These are phyloP conservation scores for Martiniozyma abietophila DNA, from an alignment of 805 yeast species.

Conservation along the genomic window DNA sequence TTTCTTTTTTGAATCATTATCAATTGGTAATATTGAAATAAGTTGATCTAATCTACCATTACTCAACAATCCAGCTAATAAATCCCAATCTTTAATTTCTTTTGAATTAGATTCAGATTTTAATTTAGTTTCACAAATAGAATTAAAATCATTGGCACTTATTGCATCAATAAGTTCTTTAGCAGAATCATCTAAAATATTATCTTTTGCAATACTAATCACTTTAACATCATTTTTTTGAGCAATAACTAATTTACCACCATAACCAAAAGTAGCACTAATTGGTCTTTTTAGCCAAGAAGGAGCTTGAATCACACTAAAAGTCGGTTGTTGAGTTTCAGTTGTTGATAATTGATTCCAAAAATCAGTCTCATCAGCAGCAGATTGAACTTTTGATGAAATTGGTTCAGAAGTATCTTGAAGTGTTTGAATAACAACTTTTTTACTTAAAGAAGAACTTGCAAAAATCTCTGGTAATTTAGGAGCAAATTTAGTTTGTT, in stretches of 20 bases:
- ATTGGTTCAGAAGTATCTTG: conserved; percentile 73
- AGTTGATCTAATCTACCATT: conserved; percentile 45
- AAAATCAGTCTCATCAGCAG: conserved; percentile 65
- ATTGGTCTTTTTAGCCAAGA: conserved; percentile 72
- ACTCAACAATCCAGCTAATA: conserved; percentile 42
- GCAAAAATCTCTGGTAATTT: conserved; percentile 83
- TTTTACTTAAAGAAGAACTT: conserved; percentile 80
- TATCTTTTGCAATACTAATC: conserved; percentile 31
- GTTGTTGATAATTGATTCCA: conserved; percentile 71
- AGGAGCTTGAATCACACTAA: conserved; percentile 74
- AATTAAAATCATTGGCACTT: conserved; percentile 40
- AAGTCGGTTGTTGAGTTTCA: conserved; percentile 65
- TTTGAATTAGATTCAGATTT: conserved; percentile 29
- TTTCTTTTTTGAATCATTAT: neutral
- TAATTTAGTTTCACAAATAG: conserved; percentile 47
- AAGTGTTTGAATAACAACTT: conserved; percentile 68
- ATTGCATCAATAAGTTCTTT: conserved; percentile 47
- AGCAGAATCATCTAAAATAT: conserved; percentile 27
- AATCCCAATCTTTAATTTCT: conserved; percentile 46
- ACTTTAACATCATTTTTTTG: conserved; percentile 23
- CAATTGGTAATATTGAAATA: conserved; percentile 23
- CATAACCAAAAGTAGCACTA: conserved; percentile 82
- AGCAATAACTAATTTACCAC: conserved; percentile 69
- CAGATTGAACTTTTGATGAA: conserved; percentile 30
- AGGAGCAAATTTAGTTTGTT: conserved; percentile 83